Evolutionary conservation across 176 grass and related monocot species (phyloP).

Genomic region (Tillandsia fasciculata): DNA sequence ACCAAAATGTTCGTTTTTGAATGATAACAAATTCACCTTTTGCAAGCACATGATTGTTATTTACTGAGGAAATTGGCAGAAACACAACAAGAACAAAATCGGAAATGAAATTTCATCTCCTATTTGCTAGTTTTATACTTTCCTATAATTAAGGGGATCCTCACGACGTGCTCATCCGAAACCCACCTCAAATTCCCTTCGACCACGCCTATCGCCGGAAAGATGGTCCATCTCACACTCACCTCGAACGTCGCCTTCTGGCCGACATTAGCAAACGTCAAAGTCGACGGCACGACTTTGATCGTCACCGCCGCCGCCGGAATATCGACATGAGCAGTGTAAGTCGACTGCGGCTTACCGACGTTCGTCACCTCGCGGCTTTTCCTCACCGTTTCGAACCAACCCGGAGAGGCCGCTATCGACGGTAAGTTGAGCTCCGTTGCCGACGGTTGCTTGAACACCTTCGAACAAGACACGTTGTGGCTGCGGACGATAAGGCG

Average conservation of each 20-base stretch:
- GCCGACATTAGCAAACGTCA: conserved; percentile 25
- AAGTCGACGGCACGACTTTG: conserved; percentile 15
- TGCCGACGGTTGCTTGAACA: background rate
- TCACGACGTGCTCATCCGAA: conserved; percentile 18
- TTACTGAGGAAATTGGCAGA: too few species aligned
- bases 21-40: too few species aligned
- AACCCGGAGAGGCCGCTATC: background rate
- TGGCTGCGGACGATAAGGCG: conserved; percentile 14
- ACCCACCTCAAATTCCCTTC: conserved; percentile 34
- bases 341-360: conserved; percentile 9
- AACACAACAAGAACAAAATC: too few species aligned
- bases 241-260: conserved; percentile 28
- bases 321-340: conserved; percentile 16
- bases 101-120: too few species aligned
- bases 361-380: conserved; percentile 33
- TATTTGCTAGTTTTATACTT: background rate
- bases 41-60: too few species aligned
- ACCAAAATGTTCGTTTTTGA: too few species aligned
- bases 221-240: conserved; percentile 26
- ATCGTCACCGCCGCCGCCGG: conserved; percentile 15
- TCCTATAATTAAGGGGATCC: conserved; percentile 28
- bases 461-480: conserved; percentile 9
- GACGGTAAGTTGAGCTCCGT: conserved; percentile 42
- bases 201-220: background rate
- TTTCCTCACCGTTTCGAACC: background rate